Base-by-base conservation (phyloP, 805 yeast species). In the Zygoascus tannicola region DNA sequence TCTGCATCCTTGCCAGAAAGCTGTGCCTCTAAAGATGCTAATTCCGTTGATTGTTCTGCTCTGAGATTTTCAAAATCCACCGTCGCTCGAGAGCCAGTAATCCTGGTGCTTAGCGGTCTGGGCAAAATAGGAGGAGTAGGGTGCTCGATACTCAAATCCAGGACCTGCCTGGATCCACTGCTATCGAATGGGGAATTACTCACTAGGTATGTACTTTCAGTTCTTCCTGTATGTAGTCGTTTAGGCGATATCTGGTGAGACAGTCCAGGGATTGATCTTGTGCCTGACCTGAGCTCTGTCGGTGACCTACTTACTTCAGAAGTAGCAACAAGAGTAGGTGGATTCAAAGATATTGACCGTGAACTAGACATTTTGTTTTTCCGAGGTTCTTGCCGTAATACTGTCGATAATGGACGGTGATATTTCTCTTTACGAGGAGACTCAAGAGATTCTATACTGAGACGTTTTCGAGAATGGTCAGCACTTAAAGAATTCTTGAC, bases 1-100 rank as follows among this genome's bases (percentile, higher is more conserved):
- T 53, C 56, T 8, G 40, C 38, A 38, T 49, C 50, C 43, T 48
- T 47, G 22, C 56, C 56, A 12, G 46, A 33, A n/a, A 53, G 28
- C 20, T 36, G 34, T 12, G 56, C 53, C 16, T 44, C 35, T 22
- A 47, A 28, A 10, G 50, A 38, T 4, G 38, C 44, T 1, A 53
- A 26, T 32, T 53, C 52, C 5, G 45, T 44, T 22, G 22, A 22
- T 16, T 42, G 41, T 22, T 36, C 35, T n/a, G 51, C 54, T 21
- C 22, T 35, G 21, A 43, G 10, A 37, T 32, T 40, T 18, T 47
- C 51, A 34, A 35, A 18, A 22, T 43, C 44, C 22, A 15, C 5
- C 3, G 20, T 33, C 8, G 19, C 8, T 33, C n/a, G 7, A n/a
- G n/a, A n/a, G n/a, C n/a, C n/a, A n/a, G n/a, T n/a, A n/a, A n/a